A percentile compares a stretch with the other conserved stretches of the same genome.
phyloP scores from a whole-genome alignment of 495 filamentous ascomycete genomes.

The Aspergillus campestris region DNA sequence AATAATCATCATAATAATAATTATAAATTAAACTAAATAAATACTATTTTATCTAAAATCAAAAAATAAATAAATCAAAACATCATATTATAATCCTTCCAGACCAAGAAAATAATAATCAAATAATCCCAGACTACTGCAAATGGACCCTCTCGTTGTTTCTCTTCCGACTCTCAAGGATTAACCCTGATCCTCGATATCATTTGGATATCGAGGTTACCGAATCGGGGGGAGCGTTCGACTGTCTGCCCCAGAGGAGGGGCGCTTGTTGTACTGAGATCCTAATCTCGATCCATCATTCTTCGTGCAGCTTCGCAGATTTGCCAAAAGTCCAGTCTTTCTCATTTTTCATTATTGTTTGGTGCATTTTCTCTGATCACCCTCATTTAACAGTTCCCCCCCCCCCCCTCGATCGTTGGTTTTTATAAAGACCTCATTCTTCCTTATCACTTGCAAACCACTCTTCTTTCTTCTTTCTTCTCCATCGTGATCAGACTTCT shows the following conservation, averaged over 20 bases:
- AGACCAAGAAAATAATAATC: too few species aligned
- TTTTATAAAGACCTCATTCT: slow-evolving; percentile 15
- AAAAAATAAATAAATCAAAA: not conserved
- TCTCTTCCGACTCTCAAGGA: slow-evolving; percentile 20
- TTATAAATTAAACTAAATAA: not conserved
- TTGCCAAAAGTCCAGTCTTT: slow-evolving; percentile 6
- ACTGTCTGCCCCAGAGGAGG: not conserved
- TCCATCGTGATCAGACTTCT: slow-evolving; percentile 2
- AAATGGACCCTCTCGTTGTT: too few species aligned
- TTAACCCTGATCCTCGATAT: slow-evolving; percentile 25
- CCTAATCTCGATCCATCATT: slow-evolving; percentile 14
- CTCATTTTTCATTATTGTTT: not conserved
- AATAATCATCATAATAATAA: not conserved
- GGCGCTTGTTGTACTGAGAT: slow-evolving; percentile 8
- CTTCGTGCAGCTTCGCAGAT: slow-evolving; percentile 5
- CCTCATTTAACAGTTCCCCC: not conserved
- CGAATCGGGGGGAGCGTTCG: slow-evolving; percentile 11
- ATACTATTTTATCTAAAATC: not conserved
- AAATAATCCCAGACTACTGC: too few species aligned
- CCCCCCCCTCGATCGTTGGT: not conserved
- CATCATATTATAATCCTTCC: too few species aligned
- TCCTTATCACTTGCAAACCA: slow-evolving; percentile 7
- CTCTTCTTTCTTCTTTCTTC: slow-evolving; percentile 7
- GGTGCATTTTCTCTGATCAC: too few species aligned
- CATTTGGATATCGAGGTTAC: not conserved